These are phyloP conservation scores for Stellera chamaejasme DNA, from an alignment of 345 rosid species.

Conservation along the genomic window DNA sequence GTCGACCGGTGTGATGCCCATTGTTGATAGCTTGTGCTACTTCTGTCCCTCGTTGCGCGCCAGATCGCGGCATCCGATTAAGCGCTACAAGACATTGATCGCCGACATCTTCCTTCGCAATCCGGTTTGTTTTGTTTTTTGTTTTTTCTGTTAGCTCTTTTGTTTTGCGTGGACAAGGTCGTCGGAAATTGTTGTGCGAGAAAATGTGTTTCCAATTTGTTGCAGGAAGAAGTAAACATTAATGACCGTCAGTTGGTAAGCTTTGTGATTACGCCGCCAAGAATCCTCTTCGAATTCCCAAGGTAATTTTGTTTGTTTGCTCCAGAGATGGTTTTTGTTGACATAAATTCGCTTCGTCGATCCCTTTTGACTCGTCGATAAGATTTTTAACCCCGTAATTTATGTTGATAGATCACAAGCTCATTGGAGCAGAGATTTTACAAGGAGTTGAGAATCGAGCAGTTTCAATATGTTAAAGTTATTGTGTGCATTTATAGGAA, in stretches of 20 bases:
- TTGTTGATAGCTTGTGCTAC: conserved; percentile 48
- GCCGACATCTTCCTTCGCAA: conserved; percentile 52
- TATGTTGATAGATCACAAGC: conserved; percentile 46
- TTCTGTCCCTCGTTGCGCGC: conserved; percentile 51
- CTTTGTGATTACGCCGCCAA: conserved; percentile 58
- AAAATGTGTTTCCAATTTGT: not conserved
- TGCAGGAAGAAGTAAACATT: conserved; percentile 32
- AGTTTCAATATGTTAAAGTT: conserved; percentile 45
- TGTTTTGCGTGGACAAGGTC: not conserved
- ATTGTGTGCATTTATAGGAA: conserved; percentile 61
- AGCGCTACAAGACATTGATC: conserved; percentile 61
- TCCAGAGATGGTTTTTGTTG: too few species aligned
- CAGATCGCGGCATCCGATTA: conserved; percentile 73
- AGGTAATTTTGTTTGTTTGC: conserved; percentile 20
- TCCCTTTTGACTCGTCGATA: not conserved
- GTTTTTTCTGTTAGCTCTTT: too few species aligned
- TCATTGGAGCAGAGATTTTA: conserved; percentile 74
- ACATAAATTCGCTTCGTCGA: not conserved
- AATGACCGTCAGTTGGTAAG: conserved; percentile 40
- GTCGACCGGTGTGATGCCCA: conserved; percentile 42
- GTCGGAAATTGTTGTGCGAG: not conserved
- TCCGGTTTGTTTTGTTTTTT: conserved; percentile 27
- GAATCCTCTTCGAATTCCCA: conserved; percentile 70
- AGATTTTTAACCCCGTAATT: not conserved
- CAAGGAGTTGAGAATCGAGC: conserved; percentile 67